These are phyloP conservation scores for Magnusiomyces tetraspermus DNA, from an alignment of 1,139 yeast genomes.

Conservation along the genomic window DNA sequence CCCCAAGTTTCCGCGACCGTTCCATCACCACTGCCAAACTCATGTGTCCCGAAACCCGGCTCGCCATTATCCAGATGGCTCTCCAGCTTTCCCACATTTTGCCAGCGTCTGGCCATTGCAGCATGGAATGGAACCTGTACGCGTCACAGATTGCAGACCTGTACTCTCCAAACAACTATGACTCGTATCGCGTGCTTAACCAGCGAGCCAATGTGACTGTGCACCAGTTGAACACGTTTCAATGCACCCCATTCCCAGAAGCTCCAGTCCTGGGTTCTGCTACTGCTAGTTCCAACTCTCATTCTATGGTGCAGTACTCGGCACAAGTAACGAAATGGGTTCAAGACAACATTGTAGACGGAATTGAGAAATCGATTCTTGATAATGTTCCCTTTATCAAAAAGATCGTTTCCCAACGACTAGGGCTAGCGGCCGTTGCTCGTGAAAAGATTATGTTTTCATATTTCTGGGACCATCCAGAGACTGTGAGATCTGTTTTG, in stretches of 20 bases:
- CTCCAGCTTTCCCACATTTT: neutral
- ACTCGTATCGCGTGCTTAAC: neutral
- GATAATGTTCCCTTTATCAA: neutral
- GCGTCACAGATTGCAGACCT: neutral
- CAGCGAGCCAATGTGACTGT: neutral
- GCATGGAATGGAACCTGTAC: neutral
- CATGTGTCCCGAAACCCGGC: neutral
- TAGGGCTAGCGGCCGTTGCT: neutral
- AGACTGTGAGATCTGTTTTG: neutral
- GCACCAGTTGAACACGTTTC: neutral
- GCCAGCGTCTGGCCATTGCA: neutral
- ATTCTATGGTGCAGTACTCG: neutral
- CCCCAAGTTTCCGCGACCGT: neutral
- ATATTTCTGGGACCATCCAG: slow-evolving; percentile 1
- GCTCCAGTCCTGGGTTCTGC: neutral
- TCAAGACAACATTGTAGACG: neutral
- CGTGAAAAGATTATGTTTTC: neutral
- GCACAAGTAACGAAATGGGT: neutral
- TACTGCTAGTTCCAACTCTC: too few relatives aligned
- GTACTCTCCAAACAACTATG: neutral
- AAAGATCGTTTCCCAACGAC: neutral
- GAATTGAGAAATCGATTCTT: neutral
- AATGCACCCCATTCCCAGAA: neutral
- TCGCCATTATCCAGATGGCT: neutral
- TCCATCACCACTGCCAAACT: neutral